These are phyloP conservation scores for Plasmodium gaboni DNA, from an alignment of 169 alveolate species.

Conservation along the genomic window DNA sequence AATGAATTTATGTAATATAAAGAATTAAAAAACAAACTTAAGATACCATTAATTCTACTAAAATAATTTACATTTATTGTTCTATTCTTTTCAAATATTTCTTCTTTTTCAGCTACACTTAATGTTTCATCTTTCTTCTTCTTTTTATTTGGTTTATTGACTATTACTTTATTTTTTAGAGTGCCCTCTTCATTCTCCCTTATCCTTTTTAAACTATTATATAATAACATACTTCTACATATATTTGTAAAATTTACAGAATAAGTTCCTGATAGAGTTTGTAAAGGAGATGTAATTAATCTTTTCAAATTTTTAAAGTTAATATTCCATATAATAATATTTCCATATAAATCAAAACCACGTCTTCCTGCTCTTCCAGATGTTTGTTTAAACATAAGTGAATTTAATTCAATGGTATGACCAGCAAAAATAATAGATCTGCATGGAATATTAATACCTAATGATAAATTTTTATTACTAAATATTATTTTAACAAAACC, in stretches of 20 bases:
- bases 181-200: constrained; percentile 44
- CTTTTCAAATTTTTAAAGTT: constrained; percentile 88
- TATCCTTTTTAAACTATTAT: constrained; percentile 39
- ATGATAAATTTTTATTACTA: constrained; percentile 91
- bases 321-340: constrained; percentile 91
- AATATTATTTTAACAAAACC: constrained; percentile 90
- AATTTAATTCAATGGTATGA: constrained; percentile 88
- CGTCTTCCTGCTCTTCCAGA: constrained; percentile 95
- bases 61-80: constrained; percentile 41
- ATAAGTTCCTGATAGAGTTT: constrained; percentile 83
- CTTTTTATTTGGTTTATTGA: constrained; percentile 54
- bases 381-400: constrained; percentile 93
- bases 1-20: constrained; percentile 64
- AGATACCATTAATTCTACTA: constrained; percentile 66
- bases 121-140: constrained; percentile 60
- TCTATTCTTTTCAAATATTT: constrained; percentile 66
- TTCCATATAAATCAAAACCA: constrained; percentile 93
- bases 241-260: constrained; percentile 65
- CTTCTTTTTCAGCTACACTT: constrained; percentile 75
- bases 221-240: constrained; percentile 71
- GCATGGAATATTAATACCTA: constrained; percentile 95
- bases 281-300: constrained; percentile 85
- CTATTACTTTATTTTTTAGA: constrained; percentile 28
- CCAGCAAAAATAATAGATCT: constrained; percentile 90
- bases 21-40: constrained; percentile 59